Evolutionary conservation across 352 stramenopile species (phyloP).

Genomic region (Globisporangium heterothallicum): DNA sequence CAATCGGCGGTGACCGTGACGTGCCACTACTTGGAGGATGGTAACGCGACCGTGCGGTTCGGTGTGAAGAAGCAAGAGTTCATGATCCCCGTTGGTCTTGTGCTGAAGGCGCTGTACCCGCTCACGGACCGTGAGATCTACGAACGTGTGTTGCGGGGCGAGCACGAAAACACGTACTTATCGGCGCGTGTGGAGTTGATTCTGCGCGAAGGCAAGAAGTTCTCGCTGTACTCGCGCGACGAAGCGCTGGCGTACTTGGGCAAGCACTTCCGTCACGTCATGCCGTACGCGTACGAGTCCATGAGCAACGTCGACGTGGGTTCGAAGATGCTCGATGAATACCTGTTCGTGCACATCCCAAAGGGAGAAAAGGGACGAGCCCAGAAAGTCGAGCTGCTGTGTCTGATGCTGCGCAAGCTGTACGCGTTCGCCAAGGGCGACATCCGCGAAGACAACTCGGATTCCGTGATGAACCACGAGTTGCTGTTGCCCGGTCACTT

Average conservation of each 20-base stretch:
- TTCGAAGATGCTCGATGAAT: constrained; percentile 89
- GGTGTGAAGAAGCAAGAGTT: constrained; percentile 98
- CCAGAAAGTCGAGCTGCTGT: constrained; percentile 92
- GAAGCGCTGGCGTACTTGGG: constrained; percentile 94
- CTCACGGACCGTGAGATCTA: constrained; percentile 96
- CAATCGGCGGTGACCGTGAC: constrained; percentile 96
- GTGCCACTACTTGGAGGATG: constrained; percentile 97
- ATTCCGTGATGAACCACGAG: constrained; percentile 98
- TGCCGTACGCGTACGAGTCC: constrained; percentile 78
- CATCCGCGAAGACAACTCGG: constrained; percentile 95
- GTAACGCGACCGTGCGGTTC: constrained; percentile 95
- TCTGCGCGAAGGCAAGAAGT: constrained; percentile 95
- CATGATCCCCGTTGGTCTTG: constrained; percentile 94
- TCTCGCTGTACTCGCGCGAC: constrained; percentile 83
- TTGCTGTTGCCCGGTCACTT: constrained; percentile 95
- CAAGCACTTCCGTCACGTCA: constrained; percentile 92
- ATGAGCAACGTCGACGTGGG: constrained; percentile 90
- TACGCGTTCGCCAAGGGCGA: constrained; percentile 95
- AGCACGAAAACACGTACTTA: constrained; percentile 97
- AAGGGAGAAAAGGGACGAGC: constrained; percentile 83
- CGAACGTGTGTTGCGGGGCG: constrained; percentile 91
- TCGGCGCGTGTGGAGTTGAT: constrained; percentile 95
- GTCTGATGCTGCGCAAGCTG: constrained; percentile 97
- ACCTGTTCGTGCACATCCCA: constrained; percentile 95
- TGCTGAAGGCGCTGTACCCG: constrained; percentile 95